phyloP scores from a whole-genome alignment of 2,329 filamentous ascomycete species.

The Ophiostoma piceae region DNA sequence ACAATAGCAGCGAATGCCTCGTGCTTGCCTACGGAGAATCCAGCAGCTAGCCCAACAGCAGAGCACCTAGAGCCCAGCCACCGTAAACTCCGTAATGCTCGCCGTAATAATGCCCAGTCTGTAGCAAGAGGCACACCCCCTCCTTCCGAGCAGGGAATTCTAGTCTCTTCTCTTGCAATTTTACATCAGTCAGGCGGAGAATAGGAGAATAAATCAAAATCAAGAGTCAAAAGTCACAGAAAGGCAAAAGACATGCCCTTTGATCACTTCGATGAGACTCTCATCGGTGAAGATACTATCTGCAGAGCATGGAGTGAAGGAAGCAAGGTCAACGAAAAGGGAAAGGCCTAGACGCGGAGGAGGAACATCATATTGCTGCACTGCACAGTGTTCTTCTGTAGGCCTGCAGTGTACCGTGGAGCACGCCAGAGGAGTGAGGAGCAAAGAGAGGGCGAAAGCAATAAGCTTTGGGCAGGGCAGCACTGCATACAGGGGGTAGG shows the following conservation, averaged over 20 bases:
- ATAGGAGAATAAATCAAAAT: constrained; percentile 15
- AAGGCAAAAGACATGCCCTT: neutral
- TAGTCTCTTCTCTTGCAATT: neutral
- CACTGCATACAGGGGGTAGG: neutral
- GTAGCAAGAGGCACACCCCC: neutral
- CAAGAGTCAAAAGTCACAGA: too few species aligned
- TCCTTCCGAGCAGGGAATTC: neutral
- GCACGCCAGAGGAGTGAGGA: neutral
- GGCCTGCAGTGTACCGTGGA: neutral
- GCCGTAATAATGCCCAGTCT: neutral
- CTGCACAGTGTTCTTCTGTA: too few species aligned
- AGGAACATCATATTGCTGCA: too few species aligned
- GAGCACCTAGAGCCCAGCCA: neutral
- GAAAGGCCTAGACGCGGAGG: neutral
- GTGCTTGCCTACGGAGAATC: constrained; percentile 19
- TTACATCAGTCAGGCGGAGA: constrained; percentile 13
- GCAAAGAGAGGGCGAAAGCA: neutral
- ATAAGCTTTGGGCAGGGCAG: neutral
- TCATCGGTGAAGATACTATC: neutral
- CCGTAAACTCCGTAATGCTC: constrained; percentile 8
- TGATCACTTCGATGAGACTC: neutral
- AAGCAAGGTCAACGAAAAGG: neutral
- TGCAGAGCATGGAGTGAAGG: neutral
- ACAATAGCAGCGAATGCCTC: neutral
- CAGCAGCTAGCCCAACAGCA: constrained; percentile 16